phyloP scores from a whole-genome alignment of 176 grass and related monocot genomes.

The Phragmites australis region DNA sequence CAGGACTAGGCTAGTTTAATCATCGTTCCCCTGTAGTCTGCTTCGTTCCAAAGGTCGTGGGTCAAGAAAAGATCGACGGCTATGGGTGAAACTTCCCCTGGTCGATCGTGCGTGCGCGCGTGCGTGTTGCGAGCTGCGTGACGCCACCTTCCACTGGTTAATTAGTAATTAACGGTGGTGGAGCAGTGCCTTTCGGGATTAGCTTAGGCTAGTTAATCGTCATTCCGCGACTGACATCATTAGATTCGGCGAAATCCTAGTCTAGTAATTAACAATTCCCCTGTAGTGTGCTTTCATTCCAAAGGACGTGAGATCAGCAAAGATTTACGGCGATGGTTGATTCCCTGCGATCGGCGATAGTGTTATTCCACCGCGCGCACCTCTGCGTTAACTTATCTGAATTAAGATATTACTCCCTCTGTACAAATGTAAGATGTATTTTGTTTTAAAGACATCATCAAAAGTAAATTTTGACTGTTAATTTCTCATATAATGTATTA shows the following conservation, averaged over 20 bases:
- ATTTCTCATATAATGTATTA: too few relatives aligned
- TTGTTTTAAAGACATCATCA: too few relatives aligned
- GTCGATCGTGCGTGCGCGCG: too few relatives aligned
- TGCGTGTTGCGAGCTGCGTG: too few relatives aligned
- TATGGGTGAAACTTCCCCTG: too few relatives aligned
- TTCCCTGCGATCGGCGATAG: background rate
- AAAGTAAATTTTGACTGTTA: too few relatives aligned
- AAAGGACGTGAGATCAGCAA: background rate
- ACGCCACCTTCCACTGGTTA: background rate
- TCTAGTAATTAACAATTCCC: background rate
- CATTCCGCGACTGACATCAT: constrained; percentile 31
- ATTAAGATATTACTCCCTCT: background rate
- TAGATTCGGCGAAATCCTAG: constrained; percentile 40
- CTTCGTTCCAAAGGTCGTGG: too few relatives aligned
- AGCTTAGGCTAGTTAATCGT: background rate
- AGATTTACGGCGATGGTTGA: background rate
- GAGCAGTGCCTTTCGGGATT: constrained; percentile 23
- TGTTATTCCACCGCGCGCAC: background rate
- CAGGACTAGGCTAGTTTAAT: too few relatives aligned
- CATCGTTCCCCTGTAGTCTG: too few relatives aligned
- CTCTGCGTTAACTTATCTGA: background rate
- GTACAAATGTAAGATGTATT: too few relatives aligned
- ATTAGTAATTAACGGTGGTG: background rate
- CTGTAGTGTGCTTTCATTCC: background rate
- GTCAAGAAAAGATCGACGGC: too few relatives aligned